Percentiles rank a stretch among this genome's conserved stretches.
phyloP scores from a whole-genome alignment of 257 asterid genomes.

The Ajuga chamaepitys region DNA sequence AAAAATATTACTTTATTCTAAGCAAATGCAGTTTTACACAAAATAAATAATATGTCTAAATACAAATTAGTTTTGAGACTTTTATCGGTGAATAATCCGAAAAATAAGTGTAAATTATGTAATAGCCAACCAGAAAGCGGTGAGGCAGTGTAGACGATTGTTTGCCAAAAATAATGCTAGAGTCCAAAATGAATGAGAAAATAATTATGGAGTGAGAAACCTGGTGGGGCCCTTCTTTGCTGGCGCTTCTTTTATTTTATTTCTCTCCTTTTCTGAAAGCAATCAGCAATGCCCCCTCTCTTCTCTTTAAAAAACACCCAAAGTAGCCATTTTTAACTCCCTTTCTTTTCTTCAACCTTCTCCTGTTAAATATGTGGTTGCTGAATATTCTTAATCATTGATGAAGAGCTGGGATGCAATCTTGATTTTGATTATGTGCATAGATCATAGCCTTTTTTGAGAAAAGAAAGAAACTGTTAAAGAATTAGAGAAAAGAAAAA shows the following conservation, averaged over 20 bases:
- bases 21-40: too few relatives aligned
- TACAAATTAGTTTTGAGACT: too few relatives aligned
- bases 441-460: constrained; percentile 7
- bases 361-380: not conserved
- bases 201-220: constrained; percentile 13
- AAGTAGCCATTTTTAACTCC: not conserved
- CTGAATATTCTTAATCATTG: constrained; percentile 1
- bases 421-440: constrained; percentile 4
- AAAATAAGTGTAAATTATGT: too few relatives aligned
- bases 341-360: not conserved
- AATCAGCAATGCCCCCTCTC: constrained; percentile 12
- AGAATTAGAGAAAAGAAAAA: not conserved
- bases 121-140: too few relatives aligned
- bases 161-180: constrained; percentile 25
- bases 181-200: constrained; percentile 25
- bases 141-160: too few relatives aligned
- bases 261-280: constrained; percentile 4
- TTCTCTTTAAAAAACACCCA: constrained; percentile 22
- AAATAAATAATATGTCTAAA: too few relatives aligned
- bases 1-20: too few relatives aligned
- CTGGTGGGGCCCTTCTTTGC: constrained; percentile 31
- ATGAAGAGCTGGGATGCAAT: constrained; percentile 14
- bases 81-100: too few relatives aligned
- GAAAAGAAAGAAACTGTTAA: not conserved
- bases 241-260: constrained; percentile 24